Evolutionary conservation across 176 grass and related monocot genomes (phyloP).

Genomic region (Hyparrhenia diplandra): DNA sequence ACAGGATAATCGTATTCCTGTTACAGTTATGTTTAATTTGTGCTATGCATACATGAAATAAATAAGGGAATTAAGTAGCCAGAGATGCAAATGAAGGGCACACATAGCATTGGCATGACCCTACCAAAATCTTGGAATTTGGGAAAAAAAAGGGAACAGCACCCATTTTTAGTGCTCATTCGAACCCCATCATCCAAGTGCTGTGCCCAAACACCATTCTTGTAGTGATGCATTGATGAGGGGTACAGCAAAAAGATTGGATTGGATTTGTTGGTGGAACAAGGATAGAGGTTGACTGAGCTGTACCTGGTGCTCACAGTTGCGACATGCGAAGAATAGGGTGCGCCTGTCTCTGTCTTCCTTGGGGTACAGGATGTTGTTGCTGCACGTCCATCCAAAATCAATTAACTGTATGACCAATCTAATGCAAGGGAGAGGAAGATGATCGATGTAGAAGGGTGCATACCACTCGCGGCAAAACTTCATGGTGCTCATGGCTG

Average conservation of each 20-base stretch:
- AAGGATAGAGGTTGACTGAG: neutral
- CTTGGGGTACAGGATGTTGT: conserved; percentile 78
- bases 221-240: neutral
- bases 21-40: neutral
- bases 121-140: neutral
- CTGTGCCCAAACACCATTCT: neutral
- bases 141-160: neutral
- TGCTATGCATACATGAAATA: neutral
- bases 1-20: too few species aligned
- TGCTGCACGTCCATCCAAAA: conserved; percentile 33
- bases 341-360: conserved; percentile 48
- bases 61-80: neutral
- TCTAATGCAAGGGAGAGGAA: neutral
- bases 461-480: conserved; percentile 34
- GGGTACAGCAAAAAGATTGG: neutral
- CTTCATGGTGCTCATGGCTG: conserved; percentile 52
- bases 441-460: neutral
- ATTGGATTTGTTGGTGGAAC: neutral
- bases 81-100: neutral
- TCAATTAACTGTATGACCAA: neutral
- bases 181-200: neutral
- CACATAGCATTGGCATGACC: neutral
- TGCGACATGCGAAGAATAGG: conserved; percentile 67
- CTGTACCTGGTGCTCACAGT: conserved; percentile 69
- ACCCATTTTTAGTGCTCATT: neutral